These are phyloP conservation scores for Babesia gibsoni DNA, from an alignment of 169 alveolate genomes.

Conservation along the genomic window DNA sequence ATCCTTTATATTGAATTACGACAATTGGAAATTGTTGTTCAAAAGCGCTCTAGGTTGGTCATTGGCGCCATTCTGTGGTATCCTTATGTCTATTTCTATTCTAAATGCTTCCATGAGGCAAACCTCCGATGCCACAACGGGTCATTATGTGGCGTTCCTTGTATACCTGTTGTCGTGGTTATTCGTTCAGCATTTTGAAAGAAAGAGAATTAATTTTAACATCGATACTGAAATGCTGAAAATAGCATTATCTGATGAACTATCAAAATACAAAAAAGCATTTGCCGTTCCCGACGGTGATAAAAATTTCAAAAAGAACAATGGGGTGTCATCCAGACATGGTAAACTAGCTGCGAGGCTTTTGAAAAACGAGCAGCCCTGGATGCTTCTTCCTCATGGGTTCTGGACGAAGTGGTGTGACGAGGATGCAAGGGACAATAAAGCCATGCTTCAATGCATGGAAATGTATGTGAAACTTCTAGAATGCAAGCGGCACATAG, in stretches of 20 bases:
- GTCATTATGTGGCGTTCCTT: neutral
- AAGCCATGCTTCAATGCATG: neutral
- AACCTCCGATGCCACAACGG: neutral
- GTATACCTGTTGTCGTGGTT: too few species aligned
- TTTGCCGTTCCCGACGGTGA: too few species aligned
- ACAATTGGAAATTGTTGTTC: neutral
- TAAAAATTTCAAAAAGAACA: too few species aligned
- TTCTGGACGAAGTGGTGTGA: slow-evolving; percentile 11
- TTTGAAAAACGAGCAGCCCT: slow-evolving; percentile 7
- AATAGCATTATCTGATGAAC: neutral
- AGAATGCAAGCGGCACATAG: neutral
- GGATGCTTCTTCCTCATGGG: slow-evolving; percentile 3
- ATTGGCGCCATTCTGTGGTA: slow-evolving; percentile 19
- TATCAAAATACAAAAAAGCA: too few species aligned
- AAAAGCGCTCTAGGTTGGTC: slow-evolving; percentile 12
- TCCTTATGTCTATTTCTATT: neutral
- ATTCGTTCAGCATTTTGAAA: too few species aligned
- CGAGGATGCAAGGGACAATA: neutral
- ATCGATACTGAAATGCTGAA: neutral
- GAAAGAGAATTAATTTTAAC: too few species aligned
- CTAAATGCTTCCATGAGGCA: neutral
- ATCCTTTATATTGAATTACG: neutral
- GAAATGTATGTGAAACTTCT: neutral
- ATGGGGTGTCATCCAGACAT: too few species aligned
- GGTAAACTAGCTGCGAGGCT: too few species aligned